Evolutionary conservation across 345 rosid genomes (phyloP).

Genomic region (Citrus maxima): DNA sequence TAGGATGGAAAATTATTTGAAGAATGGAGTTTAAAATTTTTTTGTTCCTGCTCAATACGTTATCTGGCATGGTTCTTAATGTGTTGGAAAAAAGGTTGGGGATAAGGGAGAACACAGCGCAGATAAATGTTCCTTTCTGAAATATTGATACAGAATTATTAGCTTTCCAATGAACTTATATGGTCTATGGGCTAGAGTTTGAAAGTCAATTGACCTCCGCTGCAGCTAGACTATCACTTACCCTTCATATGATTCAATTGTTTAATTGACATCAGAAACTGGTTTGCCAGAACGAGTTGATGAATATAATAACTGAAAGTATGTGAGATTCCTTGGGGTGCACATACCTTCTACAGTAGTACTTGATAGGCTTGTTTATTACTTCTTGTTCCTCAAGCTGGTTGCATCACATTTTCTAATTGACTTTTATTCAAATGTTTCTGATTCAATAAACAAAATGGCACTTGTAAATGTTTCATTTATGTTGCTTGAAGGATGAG

Average conservation of each 20-base stretch:
- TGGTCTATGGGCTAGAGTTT: background rate
- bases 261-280: background rate
- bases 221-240: background rate
- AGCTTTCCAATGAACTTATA: background rate
- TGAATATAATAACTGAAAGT: background rate
- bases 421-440: background rate
- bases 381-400: background rate
- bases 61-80: background rate
- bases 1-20: background rate
- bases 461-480: slow-evolving; percentile 16
- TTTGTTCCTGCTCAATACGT: background rate
- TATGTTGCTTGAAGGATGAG: slow-evolving; percentile 57
- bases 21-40: background rate
- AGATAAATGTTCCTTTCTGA: background rate
- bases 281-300: background rate
- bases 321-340: background rate
- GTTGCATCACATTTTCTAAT: background rate
- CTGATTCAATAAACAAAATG: background rate
- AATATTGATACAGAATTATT: background rate
- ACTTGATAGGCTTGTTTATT: background rate
- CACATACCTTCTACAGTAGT: background rate
- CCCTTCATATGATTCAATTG: background rate
- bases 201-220: background rate
- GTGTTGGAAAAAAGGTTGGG: background rate
- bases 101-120: background rate